A percentile compares a stretch with the other conserved stretches of the same genome.
phyloP scores from a whole-genome alignment of 345 rosid genomes.

The Bruguiera parviflora region DNA sequence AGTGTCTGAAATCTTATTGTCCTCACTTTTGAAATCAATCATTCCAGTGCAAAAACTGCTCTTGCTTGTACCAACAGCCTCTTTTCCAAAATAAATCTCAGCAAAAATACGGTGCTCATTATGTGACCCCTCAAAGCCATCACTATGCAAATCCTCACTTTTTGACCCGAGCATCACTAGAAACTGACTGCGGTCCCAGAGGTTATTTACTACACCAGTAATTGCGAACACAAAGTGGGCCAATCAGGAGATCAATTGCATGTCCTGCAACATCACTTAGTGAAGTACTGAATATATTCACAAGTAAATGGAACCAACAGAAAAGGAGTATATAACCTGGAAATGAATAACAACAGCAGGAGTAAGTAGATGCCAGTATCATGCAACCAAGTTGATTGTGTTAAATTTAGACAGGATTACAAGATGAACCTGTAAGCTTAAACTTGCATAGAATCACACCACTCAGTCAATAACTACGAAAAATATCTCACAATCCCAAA shows the following conservation, averaged over 20 bases:
- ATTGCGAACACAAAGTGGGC: slow-evolving; percentile 1
- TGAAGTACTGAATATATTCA: background rate
- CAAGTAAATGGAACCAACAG: background rate
- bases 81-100: slow-evolving; percentile 52
- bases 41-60: slow-evolving; percentile 46
- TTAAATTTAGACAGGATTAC: slow-evolving; percentile 2
- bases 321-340: slow-evolving; percentile 1
- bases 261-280: background rate
- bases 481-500: background rate
- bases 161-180: slow-evolving; percentile 35
- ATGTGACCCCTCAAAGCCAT: slow-evolving; percentile 57
- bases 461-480: background rate
- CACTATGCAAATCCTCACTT: slow-evolving; percentile 36
- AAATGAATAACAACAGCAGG: background rate
- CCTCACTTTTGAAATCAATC: slow-evolving; percentile 43
- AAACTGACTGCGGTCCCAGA: slow-evolving; percentile 23
- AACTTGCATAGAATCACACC: too few species aligned
- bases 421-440: background rate
- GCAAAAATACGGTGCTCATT: slow-evolving; percentile 53
- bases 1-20: slow-evolving; percentile 36
- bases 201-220: slow-evolving; percentile 3
- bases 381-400: background rate
- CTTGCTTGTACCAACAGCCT: slow-evolving; percentile 33
- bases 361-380: background rate
- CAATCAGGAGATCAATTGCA: background rate